Percentiles rank a stretch among this genome's conserved stretches.
Conservation (phyloP, 805 yeast species). For the Myxozyma monticola region DNA sequence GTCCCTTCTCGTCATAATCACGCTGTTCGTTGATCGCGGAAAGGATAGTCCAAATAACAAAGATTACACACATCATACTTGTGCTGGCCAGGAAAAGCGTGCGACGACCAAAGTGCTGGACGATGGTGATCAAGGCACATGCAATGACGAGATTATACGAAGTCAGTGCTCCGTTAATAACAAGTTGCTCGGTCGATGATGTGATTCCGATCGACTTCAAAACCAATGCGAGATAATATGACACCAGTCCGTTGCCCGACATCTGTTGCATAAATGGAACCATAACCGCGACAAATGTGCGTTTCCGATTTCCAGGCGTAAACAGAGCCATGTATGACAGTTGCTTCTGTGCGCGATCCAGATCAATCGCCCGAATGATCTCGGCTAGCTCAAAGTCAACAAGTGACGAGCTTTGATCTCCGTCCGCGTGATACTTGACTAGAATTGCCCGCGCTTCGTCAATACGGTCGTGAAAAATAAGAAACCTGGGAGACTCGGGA, state of each 20-base stretch:
- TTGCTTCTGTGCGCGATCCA: constrained; percentile 42
- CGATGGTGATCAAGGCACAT: constrained; percentile 36
- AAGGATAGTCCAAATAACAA: constrained; percentile 47
- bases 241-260: constrained; percentile 55
- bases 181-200: constrained; percentile 46
- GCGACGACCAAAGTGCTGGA: constrained; percentile 34
- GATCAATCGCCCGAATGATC: constrained; percentile 44
- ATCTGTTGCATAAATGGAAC: constrained; percentile 47
- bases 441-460: constrained; percentile 49
- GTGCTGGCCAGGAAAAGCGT: constrained; percentile 37
- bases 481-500: constrained; percentile 55
- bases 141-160: constrained; percentile 44
- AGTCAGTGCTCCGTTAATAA: constrained; percentile 54
- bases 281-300: constrained; percentile 42
- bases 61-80: constrained; percentile 43
- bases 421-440: constrained; percentile 45
- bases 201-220: constrained; percentile 56
- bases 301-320: constrained; percentile 45
- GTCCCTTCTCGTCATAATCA: constrained; percentile 44
- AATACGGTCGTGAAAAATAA: constrained; percentile 44
- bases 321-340: constrained; percentile 44
- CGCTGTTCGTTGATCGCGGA: constrained; percentile 51
- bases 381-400: constrained; percentile 36
- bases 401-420: constrained; percentile 35
- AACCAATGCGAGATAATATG: constrained; percentile 53